A percentile compares a stretch with the other conserved stretches of the same genome.
These are phyloP conservation scores for Trifolium repens DNA, from an alignment of 306 rosid species.

Conservation along the genomic window DNA sequence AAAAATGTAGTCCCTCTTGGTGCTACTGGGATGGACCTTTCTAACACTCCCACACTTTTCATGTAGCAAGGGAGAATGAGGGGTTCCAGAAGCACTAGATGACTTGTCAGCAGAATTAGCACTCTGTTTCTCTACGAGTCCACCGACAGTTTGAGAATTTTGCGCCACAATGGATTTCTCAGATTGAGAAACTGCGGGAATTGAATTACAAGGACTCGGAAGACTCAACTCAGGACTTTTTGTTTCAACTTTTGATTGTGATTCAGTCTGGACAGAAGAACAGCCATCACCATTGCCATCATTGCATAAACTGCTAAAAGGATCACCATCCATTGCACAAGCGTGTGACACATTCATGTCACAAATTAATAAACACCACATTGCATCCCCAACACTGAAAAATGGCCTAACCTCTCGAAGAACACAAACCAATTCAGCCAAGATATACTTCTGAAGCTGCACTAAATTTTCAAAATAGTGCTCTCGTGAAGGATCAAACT, in stretches of 20 bases:
- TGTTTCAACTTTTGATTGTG: constrained; percentile 55
- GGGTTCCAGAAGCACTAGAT: constrained; percentile 51
- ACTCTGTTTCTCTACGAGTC: constrained; percentile 55
- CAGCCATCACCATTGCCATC: constrained; percentile 50
- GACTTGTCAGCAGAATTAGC: constrained; percentile 54
- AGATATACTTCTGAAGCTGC: constrained; percentile 83
- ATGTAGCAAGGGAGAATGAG: constrained; percentile 60
- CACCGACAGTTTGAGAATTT: constrained; percentile 49
- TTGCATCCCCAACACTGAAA: constrained; percentile 90
- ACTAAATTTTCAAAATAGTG: constrained; percentile 76
- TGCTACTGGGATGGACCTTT: constrained; percentile 61
- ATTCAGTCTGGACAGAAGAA: constrained; percentile 52
- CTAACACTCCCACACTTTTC: constrained; percentile 61
- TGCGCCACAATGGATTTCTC: constrained; percentile 50
- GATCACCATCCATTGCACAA: constrained; percentile 77
- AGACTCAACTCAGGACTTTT: constrained; percentile 60
- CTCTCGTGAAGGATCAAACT: constrained; percentile 75
- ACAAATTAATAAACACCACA: constrained; percentile 89
- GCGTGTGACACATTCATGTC: constrained; percentile 93
- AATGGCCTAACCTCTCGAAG: constrained; percentile 87
- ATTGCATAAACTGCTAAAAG: constrained; percentile 49
- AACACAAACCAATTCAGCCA: constrained; percentile 91
- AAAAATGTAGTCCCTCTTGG: constrained; percentile 80
- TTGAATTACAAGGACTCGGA: constrained; percentile 57
- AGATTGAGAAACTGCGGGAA: constrained; percentile 52